Percentiles rank a stretch among this genome's conserved stretches.
Evolutionary conservation across 1,284 basidiomycete species (phyloP).

Genomic region (Rhodotorula glutinis): DNA sequence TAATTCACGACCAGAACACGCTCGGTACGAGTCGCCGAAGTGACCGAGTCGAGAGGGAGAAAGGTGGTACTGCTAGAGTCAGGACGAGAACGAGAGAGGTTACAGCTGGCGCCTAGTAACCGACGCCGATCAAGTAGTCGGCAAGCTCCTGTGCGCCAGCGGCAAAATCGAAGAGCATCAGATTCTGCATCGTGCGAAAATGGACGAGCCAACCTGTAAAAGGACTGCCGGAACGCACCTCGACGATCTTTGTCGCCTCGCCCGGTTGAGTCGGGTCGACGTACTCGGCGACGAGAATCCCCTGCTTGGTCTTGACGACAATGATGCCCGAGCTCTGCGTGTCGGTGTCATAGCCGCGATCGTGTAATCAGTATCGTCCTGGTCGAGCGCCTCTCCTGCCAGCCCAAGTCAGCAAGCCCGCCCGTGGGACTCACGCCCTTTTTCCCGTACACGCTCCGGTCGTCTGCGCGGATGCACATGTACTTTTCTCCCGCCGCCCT

Average conservation of each 20-base stretch:
- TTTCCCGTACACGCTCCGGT: conserved; percentile 72
- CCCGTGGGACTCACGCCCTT: conserved; percentile 67
- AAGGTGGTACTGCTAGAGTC: too few relatives aligned
- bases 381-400: too few relatives aligned
- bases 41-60: too few relatives aligned
- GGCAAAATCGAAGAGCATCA: too few relatives aligned
- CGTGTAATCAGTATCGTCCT: too few relatives aligned
- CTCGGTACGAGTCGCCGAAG: too few relatives aligned
- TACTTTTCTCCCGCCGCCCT: conserved; percentile 73
- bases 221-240: conserved; percentile 51
- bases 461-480: conserved; percentile 64
- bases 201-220: too few relatives aligned
- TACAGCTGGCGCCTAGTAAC: conserved; percentile 45
- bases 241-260: conserved; percentile 70
- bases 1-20: too few relatives aligned
- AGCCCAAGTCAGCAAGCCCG: too few relatives aligned
- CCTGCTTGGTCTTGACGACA: conserved; percentile 83
- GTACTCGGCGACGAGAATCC: conserved; percentile 80
- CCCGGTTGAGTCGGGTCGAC: conserved; percentile 60
- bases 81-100: too few relatives aligned
- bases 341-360: too few relatives aligned
- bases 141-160: conserved; percentile 53
- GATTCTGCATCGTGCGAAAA: too few relatives aligned
- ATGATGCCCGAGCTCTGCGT: conserved; percentile 57
- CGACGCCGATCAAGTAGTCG: conserved; percentile 70